These are phyloP conservation scores for Sordariomycetes sp. DNA, from an alignment of 2,329 filamentous ascomycete species.

Conservation along the genomic window DNA sequence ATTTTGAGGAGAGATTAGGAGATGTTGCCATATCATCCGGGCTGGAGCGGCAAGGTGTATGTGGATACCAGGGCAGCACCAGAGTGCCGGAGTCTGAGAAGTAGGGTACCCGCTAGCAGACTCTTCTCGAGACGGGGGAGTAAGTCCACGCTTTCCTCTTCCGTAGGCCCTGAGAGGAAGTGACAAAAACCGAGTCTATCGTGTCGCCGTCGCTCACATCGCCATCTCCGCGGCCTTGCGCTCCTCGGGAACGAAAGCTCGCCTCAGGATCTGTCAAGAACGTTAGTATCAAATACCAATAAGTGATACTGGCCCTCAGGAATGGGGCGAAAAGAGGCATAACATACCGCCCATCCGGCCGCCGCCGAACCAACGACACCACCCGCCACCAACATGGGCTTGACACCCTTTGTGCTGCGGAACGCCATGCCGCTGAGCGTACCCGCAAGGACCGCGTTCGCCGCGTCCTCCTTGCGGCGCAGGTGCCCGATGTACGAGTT, in stretches of 20 bases:
- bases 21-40: neutral
- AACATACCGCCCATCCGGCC: conserved; percentile 80
- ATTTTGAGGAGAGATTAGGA: conserved; percentile 2
- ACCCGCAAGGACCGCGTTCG: conserved; percentile 81
- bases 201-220: neutral
- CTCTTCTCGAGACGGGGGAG: neutral
- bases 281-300: neutral
- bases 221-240: conserved; percentile 5
- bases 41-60: neutral
- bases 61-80: neutral
- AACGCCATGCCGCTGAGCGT: conserved; percentile 86
- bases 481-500: conserved; percentile 74
- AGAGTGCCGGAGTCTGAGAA: neutral
- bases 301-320: conserved; percentile 1
- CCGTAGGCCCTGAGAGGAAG: neutral
- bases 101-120: neutral
- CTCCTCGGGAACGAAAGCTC: conserved; percentile 7
- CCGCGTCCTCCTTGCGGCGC: conserved; percentile 78
- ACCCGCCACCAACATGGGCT: conserved; percentile 91
- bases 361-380: conserved; percentile 80
- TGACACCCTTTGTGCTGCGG: conserved; percentile 84
- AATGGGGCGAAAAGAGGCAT: neutral
- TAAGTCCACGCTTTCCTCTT: neutral
- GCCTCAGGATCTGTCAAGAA: conserved; percentile 8
- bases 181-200: neutral